Percentiles rank a stretch among this genome's conserved stretches.
Evolutionary conservation across 1,284 basidiomycete species (phyloP).

Genomic region (Volvariella volvacea): DNA sequence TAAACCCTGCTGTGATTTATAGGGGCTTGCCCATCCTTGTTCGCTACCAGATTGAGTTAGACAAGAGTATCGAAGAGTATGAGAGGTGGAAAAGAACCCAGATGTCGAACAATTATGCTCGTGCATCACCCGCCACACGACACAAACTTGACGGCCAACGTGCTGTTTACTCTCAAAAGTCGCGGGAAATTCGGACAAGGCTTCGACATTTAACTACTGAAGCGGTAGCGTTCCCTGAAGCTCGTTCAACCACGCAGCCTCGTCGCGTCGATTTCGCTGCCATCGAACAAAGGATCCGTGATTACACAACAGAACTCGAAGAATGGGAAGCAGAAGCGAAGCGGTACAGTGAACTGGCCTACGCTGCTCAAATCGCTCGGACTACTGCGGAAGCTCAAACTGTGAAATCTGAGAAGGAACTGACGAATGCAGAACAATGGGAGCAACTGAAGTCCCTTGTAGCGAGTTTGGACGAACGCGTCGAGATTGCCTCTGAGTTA

Average conservation of each 20-base stretch:
- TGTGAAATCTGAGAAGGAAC: too few species aligned
- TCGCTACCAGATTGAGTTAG: constrained; percentile 14
- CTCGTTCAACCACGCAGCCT: constrained; percentile 10
- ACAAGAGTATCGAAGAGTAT: constrained; percentile 14
- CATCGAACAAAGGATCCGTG: constrained; percentile 16
- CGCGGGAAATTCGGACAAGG: constrained; percentile 13
- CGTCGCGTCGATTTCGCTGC: constrained; percentile 9
- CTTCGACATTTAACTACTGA: constrained; percentile 16
- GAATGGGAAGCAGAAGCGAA: constrained; percentile 24
- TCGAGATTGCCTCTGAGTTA: constrained; percentile 8
- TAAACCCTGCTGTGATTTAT: too few species aligned
- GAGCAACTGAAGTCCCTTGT: constrained; percentile 12
- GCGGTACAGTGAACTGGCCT: too few species aligned
- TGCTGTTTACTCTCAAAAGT: constrained; percentile 13
- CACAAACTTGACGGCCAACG: constrained; percentile 19
- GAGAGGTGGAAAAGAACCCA: constrained; percentile 23
- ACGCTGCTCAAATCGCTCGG: too few species aligned
- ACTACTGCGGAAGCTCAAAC: too few species aligned
- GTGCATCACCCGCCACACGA: constrained; percentile 20
- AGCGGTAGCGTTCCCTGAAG: constrained; percentile 19
- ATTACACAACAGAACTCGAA: constrained; percentile 23
- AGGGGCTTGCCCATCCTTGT: constrained; percentile 17
- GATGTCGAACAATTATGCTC: constrained; percentile 20
- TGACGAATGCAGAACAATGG: constrained; percentile 11
- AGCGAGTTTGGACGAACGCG: constrained; percentile 8